These are phyloP conservation scores for Phialophora expanda DNA, from an alignment of 2,329 filamentous ascomycete species.

Conservation along the genomic window DNA sequence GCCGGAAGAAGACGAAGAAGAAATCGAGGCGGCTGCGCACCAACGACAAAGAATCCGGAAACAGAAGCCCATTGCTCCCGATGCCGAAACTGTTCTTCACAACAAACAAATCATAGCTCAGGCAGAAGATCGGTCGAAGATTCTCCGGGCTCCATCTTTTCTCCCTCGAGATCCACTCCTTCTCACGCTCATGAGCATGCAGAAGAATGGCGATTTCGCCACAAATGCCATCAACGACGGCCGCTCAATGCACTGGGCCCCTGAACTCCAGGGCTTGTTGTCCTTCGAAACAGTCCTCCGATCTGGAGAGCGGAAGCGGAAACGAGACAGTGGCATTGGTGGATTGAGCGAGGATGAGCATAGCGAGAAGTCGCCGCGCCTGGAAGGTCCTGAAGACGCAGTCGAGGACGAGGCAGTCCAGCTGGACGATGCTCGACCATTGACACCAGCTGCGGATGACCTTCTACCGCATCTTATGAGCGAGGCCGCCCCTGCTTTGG, in stretches of 20 bases:
- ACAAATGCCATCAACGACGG: conserved; percentile 83
- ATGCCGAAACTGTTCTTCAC: conserved; percentile 77
- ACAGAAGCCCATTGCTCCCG: conserved; percentile 81
- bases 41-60: conserved; percentile 77
- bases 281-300: conserved; percentile 80
- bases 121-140: conserved; percentile 82
- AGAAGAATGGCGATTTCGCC: conserved; percentile 88
- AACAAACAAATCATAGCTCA: conserved; percentile 81
- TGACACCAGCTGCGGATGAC: conserved; percentile 60
- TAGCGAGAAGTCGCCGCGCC: conserved; percentile 67
- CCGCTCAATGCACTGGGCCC: conserved; percentile 80
- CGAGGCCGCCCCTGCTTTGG: conserved; percentile 55
- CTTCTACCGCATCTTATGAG: conserved; percentile 45
- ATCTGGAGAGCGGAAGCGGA: conserved; percentile 84
- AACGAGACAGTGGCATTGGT: conserved; percentile 85
- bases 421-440: conserved; percentile 64
- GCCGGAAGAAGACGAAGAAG: conserved; percentile 51
- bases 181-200: conserved; percentile 86
- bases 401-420: conserved; percentile 54
- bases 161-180: conserved; percentile 86
- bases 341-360: conserved; percentile 69
- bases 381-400: conserved; percentile 69
- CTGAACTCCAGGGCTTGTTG: conserved; percentile 89
- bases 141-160: conserved; percentile 80
- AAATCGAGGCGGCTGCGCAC: conserved; percentile 58